Conservation (phyloP, 2,329 filamentous ascomycete species). For the Sphaceloma murrayae region DNA sequence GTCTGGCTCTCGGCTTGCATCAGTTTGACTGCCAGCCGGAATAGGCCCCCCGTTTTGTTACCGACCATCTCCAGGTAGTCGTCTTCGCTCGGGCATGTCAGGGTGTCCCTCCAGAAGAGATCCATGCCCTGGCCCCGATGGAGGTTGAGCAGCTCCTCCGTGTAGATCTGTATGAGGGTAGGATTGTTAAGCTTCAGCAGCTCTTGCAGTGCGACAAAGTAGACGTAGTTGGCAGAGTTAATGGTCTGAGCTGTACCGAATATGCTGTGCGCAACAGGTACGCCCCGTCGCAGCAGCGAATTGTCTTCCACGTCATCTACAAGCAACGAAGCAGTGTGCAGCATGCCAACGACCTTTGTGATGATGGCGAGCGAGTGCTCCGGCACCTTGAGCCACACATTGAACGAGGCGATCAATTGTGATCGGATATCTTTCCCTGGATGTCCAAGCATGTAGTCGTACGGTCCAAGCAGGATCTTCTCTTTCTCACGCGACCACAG, state of each 20-base stretch:
- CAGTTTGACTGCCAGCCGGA: conserved; percentile 73
- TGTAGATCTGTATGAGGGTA: conserved; percentile 59
- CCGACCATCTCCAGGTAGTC: conserved; percentile 92
- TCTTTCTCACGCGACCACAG: conserved; percentile 68
- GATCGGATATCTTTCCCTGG: conserved; percentile 79
- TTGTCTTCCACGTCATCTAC: conserved; percentile 84
- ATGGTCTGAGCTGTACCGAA: conserved; percentile 83
- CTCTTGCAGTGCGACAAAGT: conserved; percentile 70
- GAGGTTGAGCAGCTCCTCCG: conserved; percentile 73
- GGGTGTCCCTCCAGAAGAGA: conserved; percentile 76
- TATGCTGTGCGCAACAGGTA: conserved; percentile 74
- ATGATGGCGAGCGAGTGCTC: conserved; percentile 60
- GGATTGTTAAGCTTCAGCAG: conserved; percentile 61
- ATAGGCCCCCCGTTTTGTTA: conserved; percentile 83
- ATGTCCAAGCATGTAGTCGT: conserved; percentile 67
- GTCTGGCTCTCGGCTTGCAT: conserved; percentile 66
- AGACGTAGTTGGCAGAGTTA: conserved; percentile 83
- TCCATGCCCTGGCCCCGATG: conserved; percentile 87
- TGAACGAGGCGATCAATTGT: conserved; percentile 71
- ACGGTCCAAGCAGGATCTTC: conserved; percentile 66
- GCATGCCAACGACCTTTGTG: conserved; percentile 70
- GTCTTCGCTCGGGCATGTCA: conserved; percentile 75
- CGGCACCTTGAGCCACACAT: conserved; percentile 69
- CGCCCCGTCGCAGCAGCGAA: conserved; percentile 63
- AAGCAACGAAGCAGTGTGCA: conserved; percentile 74